Base-by-base conservation (phyloP, 768 basidiomycete genomes). In the Tephrocybe sp. region DNA sequence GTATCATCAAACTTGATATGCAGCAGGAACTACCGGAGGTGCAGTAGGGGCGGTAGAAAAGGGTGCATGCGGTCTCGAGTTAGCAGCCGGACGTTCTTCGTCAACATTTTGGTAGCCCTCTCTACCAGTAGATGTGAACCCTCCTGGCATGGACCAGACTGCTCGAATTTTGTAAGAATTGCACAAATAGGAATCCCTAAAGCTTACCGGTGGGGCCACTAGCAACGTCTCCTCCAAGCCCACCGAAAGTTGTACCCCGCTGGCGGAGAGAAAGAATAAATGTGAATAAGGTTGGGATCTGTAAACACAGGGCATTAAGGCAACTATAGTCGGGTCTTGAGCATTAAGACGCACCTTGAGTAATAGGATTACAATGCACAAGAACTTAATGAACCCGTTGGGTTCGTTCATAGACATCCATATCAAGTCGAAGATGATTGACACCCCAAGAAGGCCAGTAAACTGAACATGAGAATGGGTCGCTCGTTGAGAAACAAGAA, bases 101-200 rank as follows among this genome's bases (percentile, higher is more conserved):
- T 82, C 80, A 10, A 86, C 75, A 35, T 72, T 76, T 60, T 86
- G 83, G 62, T 86, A 86, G 6, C 84, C 82, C 46, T 79, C 79
- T 35, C 78, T 72, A 19, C 70, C 71, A 32, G 66, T 58, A 4
- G 81, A 78, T 0, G 83, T 82, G 57, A 86, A 83, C 1, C 84
- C 84, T 12, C 85, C 86, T 4, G 86, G 86, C 86, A 88, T 88
- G 16, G 85, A 79, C 86, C 86, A 88, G 13, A 88, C 86, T 88
- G 45, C n/a, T 10, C 46, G 20, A 6, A 33, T 56, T 7, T 26
- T 26, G 26, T 26, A 26, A 26, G 38, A 33, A 51, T 49, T 57
- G 10, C 50, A 47, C 39, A 17, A 48, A 35, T 23, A 7, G 23
- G n/a, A 22, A 33, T 30, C n/a, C 4, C 48, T 26, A 16, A 31